Conservation (phyloP, 768 basidiomycete species). For the Clitopilus passeckerianus region DNA sequence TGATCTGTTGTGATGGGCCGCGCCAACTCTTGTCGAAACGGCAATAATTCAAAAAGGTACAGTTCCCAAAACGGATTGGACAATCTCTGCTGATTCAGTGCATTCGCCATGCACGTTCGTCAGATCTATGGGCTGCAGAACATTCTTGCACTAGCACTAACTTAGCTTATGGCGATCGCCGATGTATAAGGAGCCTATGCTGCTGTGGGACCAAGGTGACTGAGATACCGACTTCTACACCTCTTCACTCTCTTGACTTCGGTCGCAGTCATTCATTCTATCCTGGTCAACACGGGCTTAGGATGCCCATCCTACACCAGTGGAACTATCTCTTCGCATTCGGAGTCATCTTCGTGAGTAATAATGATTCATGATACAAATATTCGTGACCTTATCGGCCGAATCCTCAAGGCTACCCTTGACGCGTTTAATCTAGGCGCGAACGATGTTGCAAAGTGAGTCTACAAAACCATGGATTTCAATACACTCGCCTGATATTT, state of each 20-base stretch:
- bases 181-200: neutral
- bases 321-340: conserved; percentile 25
- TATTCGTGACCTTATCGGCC: neutral
- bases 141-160: neutral
- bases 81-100: neutral
- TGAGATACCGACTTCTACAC: neutral
- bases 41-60: no score
- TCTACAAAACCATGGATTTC: neutral
- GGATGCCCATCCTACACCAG: conserved; percentile 20
- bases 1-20: no score
- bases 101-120: neutral
- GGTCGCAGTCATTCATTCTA: neutral
- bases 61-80: neutral
- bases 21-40: no score
- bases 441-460: conserved; percentile 23
- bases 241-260: neutral
- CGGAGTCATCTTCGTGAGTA: conserved; percentile 16
- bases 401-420: conserved; percentile 4
- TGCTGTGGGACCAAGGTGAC: neutral
- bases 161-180: neutral
- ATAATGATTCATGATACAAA: neutral
- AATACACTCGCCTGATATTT: neutral
- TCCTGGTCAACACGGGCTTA: neutral
- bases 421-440: conserved; percentile 20
- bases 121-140: neutral